Percentiles rank a stretch among this genome's conserved stretches.
phyloP scores from a whole-genome alignment of 768 basidiomycete genomes.

The Tremella mesenterica region DNA sequence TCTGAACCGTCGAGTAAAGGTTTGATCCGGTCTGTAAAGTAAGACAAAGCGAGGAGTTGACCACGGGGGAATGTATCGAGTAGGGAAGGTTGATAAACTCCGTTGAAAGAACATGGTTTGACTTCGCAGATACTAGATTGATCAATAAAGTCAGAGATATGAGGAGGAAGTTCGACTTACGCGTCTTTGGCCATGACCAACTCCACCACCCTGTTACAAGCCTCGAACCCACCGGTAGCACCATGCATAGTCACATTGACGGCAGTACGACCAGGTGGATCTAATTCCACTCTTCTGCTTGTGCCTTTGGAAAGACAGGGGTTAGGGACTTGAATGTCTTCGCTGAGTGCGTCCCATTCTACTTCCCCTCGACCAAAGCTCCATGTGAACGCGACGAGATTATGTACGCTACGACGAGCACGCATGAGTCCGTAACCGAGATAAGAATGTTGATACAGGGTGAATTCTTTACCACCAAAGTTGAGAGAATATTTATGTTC shows the following conservation, averaged over 20 bases:
- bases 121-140: constrained; percentile 70
- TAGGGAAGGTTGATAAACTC: constrained; percentile 91
- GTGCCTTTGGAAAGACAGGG: constrained; percentile 73
- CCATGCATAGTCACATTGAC: constrained; percentile 79
- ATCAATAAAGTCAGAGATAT: background rate
- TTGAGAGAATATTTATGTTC: constrained; percentile 82
- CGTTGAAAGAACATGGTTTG: constrained; percentile 93
- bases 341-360: constrained; percentile 44
- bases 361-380: constrained; percentile 44
- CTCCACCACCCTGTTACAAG: constrained; percentile 72
- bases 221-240: constrained; percentile 71
- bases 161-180: constrained; percentile 49
- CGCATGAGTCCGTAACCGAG: constrained; percentile 92
- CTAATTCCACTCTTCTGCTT: constrained; percentile 57
- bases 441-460: constrained; percentile 94
- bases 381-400: constrained; percentile 78
- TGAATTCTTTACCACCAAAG: constrained; percentile 63
- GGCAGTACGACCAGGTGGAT: constrained; percentile 46
- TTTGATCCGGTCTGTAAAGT: constrained; percentile 89
- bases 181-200: constrained; percentile 92
- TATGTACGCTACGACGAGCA: constrained; percentile 74
- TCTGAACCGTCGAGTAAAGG: constrained; percentile 55
- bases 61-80: constrained; percentile 79
- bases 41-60: constrained; percentile 81
- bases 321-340: constrained; percentile 53